Conservation (phyloP, 2,329 filamentous ascomycete species). For the Trichoderma atroviride region DNA sequence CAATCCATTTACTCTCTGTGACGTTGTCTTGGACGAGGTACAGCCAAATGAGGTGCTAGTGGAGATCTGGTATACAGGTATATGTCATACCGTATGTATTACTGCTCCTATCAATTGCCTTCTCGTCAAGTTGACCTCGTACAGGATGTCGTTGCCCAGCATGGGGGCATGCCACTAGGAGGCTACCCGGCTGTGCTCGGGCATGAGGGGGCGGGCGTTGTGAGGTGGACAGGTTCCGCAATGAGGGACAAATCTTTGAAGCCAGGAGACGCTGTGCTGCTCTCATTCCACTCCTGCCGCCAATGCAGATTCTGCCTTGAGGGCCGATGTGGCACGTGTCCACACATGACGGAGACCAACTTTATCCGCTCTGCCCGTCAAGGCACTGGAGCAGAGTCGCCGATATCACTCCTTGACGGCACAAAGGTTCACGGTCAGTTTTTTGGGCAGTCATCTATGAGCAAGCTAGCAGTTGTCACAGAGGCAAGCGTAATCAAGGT, state of each 20-base stretch:
- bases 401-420: neutral
- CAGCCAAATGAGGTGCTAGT: neutral
- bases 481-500: neutral
- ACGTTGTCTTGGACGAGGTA: neutral
- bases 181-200: neutral
- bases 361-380: neutral
- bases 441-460: neutral
- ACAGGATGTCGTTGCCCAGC: neutral
- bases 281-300: neutral
- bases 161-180: neutral
- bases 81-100: neutral
- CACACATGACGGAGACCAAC: constrained; percentile 5
- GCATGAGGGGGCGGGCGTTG: neutral
- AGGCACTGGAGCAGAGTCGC: neutral
- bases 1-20: neutral
- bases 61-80: neutral
- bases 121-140: neutral
- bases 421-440: neutral
- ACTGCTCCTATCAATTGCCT: neutral
- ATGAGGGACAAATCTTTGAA: neutral
- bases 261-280: neutral
- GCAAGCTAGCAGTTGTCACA: neutral
- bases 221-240: neutral
- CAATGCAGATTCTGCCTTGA: neutral
- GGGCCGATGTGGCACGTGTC: neutral